phyloP scores from a whole-genome alignment of 208 protist genomes.

The Balamuthia mandrillaris region DNA sequence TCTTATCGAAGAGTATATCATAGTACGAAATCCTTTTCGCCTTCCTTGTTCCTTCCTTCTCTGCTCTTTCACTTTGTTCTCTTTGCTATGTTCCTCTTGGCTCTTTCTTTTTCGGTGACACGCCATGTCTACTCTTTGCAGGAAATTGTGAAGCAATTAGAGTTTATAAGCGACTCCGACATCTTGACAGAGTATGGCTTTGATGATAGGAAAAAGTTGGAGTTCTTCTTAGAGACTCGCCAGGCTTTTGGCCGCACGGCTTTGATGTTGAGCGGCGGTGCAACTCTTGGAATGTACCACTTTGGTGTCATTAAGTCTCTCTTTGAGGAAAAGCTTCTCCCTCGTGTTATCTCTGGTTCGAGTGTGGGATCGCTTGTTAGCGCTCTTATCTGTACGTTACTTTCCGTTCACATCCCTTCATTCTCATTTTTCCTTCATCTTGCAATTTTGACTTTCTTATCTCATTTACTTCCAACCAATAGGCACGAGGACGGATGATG shows the following conservation, averaged over 20 bases:
- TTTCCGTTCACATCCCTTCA: too few relatives aligned
- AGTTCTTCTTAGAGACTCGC: conserved; percentile 57
- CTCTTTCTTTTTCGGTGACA: background rate
- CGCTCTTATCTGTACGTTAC: background rate
- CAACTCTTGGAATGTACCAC: conserved; percentile 55
- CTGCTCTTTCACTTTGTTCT: background rate
- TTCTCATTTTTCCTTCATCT: too few relatives aligned
- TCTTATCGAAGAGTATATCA: conserved; percentile 58
- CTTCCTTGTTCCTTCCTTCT: background rate
- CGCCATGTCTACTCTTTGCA: background rate
- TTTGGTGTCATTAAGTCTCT: conserved; percentile 51
- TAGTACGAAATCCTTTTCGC: background rate
- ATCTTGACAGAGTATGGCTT: background rate
- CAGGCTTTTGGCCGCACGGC: conserved; percentile 61
- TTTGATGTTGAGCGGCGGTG: conserved; percentile 59
- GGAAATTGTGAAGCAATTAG: conserved; percentile 49
- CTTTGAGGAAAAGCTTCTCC: conserved; percentile 43
- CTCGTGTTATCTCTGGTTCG: conserved; percentile 55
- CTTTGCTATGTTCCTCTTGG: background rate
- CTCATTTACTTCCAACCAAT: background rate
- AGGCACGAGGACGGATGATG: conserved; percentile 35
- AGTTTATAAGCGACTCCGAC: conserved; percentile 14
- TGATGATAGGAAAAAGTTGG: conserved; percentile 29
- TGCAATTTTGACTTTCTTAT: too few relatives aligned
- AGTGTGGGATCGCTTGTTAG: conserved; percentile 52